Evolutionary conservation across 345 rosid genomes (phyloP).

Genomic region (Iberis pinnata): DNA sequence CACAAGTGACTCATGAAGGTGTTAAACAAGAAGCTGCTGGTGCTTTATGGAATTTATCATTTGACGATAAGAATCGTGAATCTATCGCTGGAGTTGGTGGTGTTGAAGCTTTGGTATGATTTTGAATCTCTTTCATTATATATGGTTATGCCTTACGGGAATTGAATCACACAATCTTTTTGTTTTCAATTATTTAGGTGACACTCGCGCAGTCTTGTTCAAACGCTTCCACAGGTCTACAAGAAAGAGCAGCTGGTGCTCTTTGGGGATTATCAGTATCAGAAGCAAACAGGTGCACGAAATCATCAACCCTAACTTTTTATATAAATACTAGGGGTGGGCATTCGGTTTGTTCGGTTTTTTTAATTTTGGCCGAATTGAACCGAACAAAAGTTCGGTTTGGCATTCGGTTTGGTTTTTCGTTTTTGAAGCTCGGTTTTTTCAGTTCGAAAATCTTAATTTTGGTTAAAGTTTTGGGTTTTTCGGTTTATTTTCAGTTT

Average conservation of each 20-base stretch:
- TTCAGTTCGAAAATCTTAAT: no score
- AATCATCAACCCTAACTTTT: no score
- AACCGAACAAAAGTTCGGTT: no score
- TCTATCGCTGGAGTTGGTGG: slow-evolving; percentile 73
- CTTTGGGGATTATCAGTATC: slow-evolving; percentile 90
- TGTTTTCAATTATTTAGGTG: slow-evolving; percentile 44
- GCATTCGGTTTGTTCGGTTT: no score
- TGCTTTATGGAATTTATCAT: slow-evolving; percentile 73
- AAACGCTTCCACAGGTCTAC: slow-evolving; percentile 73
- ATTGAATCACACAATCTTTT: slow-evolving; percentile 17
- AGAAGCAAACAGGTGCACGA: slow-evolving; percentile 77
- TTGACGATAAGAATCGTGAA: slow-evolving; percentile 67
- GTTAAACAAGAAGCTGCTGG: slow-evolving; percentile 91
- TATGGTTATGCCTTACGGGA: neutral
- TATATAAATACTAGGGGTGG: no score
- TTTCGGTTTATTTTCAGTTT: no score
- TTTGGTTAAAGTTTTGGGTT: no score
- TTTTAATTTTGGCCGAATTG: no score
- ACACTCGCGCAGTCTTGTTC: slow-evolving; percentile 71
- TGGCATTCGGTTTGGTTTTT: no score
- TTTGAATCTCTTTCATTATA: neutral
- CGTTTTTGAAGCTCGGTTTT: no score
- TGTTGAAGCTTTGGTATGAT: slow-evolving; percentile 67
- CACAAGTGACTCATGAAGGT: slow-evolving; percentile 72
- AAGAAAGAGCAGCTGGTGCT: slow-evolving; percentile 96